Evolutionary conservation across 1,139 yeast species (phyloP).

Genomic region (Kodamaea alishanica): DNA sequence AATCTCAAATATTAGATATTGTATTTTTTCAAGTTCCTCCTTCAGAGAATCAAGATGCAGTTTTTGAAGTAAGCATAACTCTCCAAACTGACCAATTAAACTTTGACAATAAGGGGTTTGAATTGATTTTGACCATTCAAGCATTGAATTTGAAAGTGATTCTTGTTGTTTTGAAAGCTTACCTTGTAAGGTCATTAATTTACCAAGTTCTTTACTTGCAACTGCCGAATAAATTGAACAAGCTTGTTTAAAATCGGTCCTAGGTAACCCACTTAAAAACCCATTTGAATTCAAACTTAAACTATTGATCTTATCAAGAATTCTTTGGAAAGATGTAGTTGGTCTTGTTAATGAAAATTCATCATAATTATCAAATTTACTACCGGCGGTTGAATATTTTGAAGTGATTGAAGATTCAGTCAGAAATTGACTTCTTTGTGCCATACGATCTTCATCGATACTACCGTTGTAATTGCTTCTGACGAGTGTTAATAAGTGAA

Average conservation of each 20-base stretch:
- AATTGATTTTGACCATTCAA: conserved; percentile 38
- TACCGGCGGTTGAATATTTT: not conserved
- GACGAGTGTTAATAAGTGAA: too few species aligned
- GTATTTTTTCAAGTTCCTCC: conserved; percentile 40
- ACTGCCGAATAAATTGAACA: conserved; percentile 15
- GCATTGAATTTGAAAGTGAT: conserved; percentile 36
- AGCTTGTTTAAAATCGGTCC: conserved; percentile 2
- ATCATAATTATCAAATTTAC: conserved; percentile 9
- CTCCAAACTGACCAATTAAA: conserved; percentile 39
- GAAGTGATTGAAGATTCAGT: too few species aligned
- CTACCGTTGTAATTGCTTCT: too few species aligned
- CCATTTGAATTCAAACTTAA: conserved; percentile 6
- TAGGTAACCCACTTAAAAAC: not conserved
- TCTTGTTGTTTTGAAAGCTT: conserved; percentile 30
- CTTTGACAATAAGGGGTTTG: conserved; percentile 38
- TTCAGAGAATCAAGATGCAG: conserved; percentile 27
- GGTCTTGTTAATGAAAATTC: conserved; percentile 19
- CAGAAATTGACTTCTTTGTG: too few species aligned
- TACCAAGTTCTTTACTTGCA: conserved; percentile 17
- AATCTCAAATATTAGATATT: conserved; percentile 41
- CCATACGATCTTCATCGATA: too few species aligned
- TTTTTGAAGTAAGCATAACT: conserved; percentile 34
- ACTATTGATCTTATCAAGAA: conserved; percentile 25
- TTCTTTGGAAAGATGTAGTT: conserved; percentile 28
- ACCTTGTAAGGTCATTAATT: conserved; percentile 18